Conservation (phyloP, 129 eudicot species). For the Centrapalus pauciflorus region DNA sequence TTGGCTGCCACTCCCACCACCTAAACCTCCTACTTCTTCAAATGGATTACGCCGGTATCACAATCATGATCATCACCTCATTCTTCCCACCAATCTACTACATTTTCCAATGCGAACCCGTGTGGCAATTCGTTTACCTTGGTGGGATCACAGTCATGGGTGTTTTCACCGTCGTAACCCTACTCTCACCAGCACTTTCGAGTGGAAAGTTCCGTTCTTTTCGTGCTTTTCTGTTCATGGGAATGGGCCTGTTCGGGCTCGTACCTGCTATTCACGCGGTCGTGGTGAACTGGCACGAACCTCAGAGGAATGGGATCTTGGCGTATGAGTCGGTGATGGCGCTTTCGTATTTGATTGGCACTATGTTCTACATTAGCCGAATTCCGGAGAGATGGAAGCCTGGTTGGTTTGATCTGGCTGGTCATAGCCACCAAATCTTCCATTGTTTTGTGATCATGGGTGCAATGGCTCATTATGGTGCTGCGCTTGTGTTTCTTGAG, state of each 20-base stretch:
- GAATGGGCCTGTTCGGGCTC: conserved; percentile 83
- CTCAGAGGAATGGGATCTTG: conserved; percentile 59
- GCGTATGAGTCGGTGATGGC: conserved; percentile 78
- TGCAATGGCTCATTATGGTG: conserved; percentile 93
- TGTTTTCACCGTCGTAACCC: conserved; percentile 48
- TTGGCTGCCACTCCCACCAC: conserved; percentile 78
- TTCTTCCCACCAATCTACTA: conserved; percentile 95
- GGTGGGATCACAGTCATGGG: conserved; percentile 71
- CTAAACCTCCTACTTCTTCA: conserved; percentile 48
- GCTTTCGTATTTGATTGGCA: conserved; percentile 65
- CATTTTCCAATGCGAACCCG: conserved; percentile 80
- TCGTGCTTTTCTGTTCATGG: conserved; percentile 70
- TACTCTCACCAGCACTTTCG: conserved; percentile 69
- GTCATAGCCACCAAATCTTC: conserved; percentile 95
- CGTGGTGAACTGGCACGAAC: conserved; percentile 65
- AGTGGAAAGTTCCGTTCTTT: conserved; percentile 60
- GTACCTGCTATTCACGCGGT: conserved; percentile 77
- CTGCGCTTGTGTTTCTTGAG: conserved; percentile 63
- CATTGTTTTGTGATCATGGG: conserved; percentile 88
- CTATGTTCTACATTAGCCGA: conserved; percentile 66
- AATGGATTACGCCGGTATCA: conserved; percentile 75
- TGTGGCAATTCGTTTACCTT: conserved; percentile 77
- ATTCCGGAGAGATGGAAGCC: conserved; percentile 92
- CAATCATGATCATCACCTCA: conserved; percentile 88
- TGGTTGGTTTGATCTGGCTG: conserved; percentile 90